Evolutionary conservation across 73 alveolate genomes (phyloP).

Genomic region (Symbiodinium natans): DNA sequence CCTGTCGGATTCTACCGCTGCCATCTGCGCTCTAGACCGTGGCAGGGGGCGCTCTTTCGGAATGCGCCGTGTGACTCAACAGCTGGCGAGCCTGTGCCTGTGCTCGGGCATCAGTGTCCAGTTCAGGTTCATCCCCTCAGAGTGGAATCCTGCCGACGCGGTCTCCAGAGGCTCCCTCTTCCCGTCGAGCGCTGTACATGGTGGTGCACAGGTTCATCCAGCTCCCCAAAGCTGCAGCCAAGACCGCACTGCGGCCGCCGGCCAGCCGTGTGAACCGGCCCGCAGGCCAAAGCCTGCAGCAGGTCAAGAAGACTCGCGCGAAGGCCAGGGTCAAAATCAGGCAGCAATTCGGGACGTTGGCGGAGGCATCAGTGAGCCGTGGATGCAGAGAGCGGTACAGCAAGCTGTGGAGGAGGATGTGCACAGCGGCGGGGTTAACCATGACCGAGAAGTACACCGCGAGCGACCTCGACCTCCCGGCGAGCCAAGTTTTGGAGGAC

Average conservation of each 20-base stretch:
- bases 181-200: neutral
- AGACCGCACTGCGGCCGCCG: too few species aligned
- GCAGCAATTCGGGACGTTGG: neutral
- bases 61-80: neutral
- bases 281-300: too few species aligned
- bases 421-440: neutral
- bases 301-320: neutral
- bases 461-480: neutral
- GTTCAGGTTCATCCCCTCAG: neutral
- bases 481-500: neutral
- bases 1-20: neutral
- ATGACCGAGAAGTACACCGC: neutral
- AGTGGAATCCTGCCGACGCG: slow-evolving; percentile 47
- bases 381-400: neutral
- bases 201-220: neutral
- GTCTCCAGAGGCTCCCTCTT: neutral
- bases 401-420: neutral
- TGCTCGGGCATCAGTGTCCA: neutral
- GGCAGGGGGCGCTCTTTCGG: neutral
- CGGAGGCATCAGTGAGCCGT: slow-evolving; percentile 16
- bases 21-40: neutral
- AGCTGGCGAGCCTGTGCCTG: neutral
- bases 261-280: too few species aligned
- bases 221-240: neutral
- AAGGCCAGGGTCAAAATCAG: neutral